Percentiles rank a stretch among this genome's conserved stretches.
Evolutionary conservation across 345 rosid species (phyloP).

Genomic region (Pugionium cornutum): DNA sequence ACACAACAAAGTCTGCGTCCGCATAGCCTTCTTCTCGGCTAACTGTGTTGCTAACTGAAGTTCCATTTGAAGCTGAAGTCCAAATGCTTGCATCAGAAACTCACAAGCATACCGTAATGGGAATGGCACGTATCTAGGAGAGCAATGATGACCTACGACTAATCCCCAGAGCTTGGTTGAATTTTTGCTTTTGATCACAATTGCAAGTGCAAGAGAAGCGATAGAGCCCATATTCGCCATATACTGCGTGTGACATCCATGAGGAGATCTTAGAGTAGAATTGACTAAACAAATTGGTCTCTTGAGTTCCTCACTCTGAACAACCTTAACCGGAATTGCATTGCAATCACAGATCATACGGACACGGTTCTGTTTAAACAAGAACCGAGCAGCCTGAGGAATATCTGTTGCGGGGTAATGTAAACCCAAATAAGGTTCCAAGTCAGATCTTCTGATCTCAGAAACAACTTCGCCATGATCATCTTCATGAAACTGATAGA

Average conservation of each 20-base stretch:
- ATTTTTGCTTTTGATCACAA: conserved; percentile 50
- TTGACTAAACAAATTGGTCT: conserved; percentile 77
- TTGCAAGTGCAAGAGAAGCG: conserved; percentile 73
- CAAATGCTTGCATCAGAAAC: conserved; percentile 81
- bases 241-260: conserved; percentile 70
- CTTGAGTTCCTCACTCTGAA: conserved; percentile 64
- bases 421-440: conserved; percentile 83
- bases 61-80: conserved; percentile 73
- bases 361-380: conserved; percentile 80
- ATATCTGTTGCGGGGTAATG: conserved; percentile 91
- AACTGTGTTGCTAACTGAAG: conserved; percentile 65
- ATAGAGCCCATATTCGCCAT: conserved; percentile 83
- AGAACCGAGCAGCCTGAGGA: conserved; percentile 83
- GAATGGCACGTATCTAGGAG: conserved; percentile 69
- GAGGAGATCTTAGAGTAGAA: conserved; percentile 77
- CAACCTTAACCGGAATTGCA: conserved; percentile 56
- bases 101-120: conserved; percentile 85
- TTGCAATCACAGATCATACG: conserved; percentile 79
- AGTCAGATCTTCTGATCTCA: conserved; percentile 78
- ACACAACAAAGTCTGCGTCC: conserved; percentile 67
- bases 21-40: conserved; percentile 68
- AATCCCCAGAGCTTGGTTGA: conserved; percentile 84
- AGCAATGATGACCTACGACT: conserved; percentile 79
- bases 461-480: conserved; percentile 88
- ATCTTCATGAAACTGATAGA: conserved; percentile 83